A percentile compares a stretch with the other conserved stretches of the same genome.
phyloP scores from a whole-genome alignment of 495 filamentous ascomycete genomes.

The Tuber brumale region DNA sequence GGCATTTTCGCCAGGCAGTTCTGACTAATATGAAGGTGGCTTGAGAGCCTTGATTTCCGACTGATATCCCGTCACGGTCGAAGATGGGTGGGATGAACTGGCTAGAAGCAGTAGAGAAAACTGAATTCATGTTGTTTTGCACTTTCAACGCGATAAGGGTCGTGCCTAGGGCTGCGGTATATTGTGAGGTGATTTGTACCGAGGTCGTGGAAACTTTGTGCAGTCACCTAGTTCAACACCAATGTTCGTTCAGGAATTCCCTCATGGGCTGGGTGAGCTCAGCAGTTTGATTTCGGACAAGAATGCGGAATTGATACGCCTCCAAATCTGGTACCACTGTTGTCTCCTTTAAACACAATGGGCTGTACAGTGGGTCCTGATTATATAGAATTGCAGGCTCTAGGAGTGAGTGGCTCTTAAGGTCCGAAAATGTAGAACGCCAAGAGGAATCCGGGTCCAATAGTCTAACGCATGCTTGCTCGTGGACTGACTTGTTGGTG shows the following conservation, averaged over 20 bases:
- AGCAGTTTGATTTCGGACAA: background rate
- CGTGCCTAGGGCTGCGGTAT: background rate
- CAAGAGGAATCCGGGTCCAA: background rate
- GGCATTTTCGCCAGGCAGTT: conserved; percentile 47
- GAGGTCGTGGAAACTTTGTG: background rate
- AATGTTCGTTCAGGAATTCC: background rate
- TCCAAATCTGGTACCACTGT: background rate
- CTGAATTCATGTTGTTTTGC: conserved; percentile 31
- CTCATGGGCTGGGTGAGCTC: background rate
- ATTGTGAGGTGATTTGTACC: background rate
- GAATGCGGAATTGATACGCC: background rate
- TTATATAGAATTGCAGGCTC: background rate
- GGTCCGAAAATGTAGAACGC: background rate
- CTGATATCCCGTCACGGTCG: conserved; percentile 45
- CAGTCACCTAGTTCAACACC: background rate
- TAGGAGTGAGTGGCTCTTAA: background rate
- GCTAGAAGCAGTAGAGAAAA: conserved; percentile 41
- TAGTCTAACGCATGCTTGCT: background rate
- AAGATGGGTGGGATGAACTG: conserved; percentile 43
- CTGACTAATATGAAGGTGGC: conserved; percentile 44
- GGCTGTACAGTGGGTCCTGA: background rate
- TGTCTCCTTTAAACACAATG: background rate
- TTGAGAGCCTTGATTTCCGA: conserved; percentile 45
- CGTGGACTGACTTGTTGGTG: background rate
- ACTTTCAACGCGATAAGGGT: no score